A percentile compares a stretch with the other conserved stretches of the same genome.
Conservation (phyloP, 495 filamentous ascomycete genomes). For the Penicillium ucsense region DNA sequence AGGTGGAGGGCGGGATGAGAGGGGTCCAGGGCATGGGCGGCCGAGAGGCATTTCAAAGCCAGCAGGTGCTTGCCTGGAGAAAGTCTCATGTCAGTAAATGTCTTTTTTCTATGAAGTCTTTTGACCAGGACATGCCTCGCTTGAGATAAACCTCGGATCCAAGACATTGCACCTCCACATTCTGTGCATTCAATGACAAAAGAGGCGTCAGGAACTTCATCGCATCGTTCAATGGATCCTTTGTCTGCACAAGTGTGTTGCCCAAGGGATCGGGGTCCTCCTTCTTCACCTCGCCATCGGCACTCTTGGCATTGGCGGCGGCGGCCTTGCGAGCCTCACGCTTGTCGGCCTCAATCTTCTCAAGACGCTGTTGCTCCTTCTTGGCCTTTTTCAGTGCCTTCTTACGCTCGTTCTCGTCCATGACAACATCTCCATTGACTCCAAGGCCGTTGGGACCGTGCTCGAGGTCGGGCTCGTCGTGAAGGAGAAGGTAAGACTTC, state of each 20-base stretch:
- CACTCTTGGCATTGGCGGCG: conserved; percentile 36
- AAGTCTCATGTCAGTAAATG: conserved; percentile 5
- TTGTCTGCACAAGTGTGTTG: conserved; percentile 62
- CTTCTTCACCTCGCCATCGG: conserved; percentile 53
- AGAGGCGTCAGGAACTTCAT: conserved; percentile 78
- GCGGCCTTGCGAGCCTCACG: conserved; percentile 49
- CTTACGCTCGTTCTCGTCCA: conserved; percentile 67
- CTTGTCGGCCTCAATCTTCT: conserved; percentile 75
- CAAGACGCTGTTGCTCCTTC: conserved; percentile 76
- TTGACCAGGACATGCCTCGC: conserved; percentile 46
- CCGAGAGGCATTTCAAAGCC: conserved; percentile 75
- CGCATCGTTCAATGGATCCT: conserved; percentile 74
- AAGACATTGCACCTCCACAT: conserved; percentile 68
- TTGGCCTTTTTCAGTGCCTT: conserved; percentile 93
- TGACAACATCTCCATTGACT: conserved; percentile 42
- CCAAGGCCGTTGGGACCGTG: conserved; percentile 44
- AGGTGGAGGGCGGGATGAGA: conserved; percentile 70
- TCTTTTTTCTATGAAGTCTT: not conserved
- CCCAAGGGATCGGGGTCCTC: conserved; percentile 85
- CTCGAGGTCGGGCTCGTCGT: conserved; percentile 63
- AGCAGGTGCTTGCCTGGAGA: conserved; percentile 71
- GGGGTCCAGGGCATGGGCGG: conserved; percentile 56
- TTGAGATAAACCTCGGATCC: conserved; percentile 87
- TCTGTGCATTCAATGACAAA: conserved; percentile 72
- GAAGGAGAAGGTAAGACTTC: conserved; percentile 66